Conservation (phyloP, 805 yeast species). For the Candida oleophila region DNA sequence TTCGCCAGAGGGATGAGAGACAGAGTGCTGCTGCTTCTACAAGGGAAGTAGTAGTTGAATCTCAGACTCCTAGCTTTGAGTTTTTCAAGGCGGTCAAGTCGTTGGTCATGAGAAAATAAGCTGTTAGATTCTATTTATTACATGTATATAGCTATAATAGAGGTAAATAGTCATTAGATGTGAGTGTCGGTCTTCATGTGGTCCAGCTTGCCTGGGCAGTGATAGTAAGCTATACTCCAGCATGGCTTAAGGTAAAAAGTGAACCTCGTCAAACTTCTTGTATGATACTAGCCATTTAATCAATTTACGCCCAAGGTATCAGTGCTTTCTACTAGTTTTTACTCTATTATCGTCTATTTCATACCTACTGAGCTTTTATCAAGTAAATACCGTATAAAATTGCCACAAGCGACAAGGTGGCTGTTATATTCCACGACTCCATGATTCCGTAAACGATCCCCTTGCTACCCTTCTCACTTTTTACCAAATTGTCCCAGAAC, state of each 20-base stretch:
- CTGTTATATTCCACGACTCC: conserved; percentile 13
- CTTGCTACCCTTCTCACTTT: conserved; percentile 8
- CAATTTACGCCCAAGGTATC: too few species aligned
- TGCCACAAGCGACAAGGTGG: background rate
- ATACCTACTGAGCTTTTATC: too few species aligned
- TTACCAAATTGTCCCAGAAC: conserved; percentile 19
- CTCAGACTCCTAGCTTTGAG: background rate
- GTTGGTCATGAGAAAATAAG: background rate
- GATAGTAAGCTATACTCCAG: too few species aligned
- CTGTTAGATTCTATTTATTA: background rate
- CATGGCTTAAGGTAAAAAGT: too few species aligned
- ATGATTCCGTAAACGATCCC: conserved; percentile 12
- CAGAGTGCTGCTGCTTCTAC: background rate
- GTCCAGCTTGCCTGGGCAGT: too few species aligned
- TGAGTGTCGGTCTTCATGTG: too few species aligned
- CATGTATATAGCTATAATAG: background rate
- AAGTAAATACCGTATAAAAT: background rate
- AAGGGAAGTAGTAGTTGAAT: background rate
- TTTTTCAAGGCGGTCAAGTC: conserved; percentile 2
- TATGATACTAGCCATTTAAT: too few species aligned
- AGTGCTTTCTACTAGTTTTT: too few species aligned
- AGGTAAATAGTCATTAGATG: too few species aligned
- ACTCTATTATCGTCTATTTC: too few species aligned
- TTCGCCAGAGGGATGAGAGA: conserved; percentile 11
- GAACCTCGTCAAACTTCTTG: too few species aligned